Evolutionary conservation across 345 rosid genomes (phyloP), one percentile per base, ranked within the genome.

Genomic region (Draba incana): DNA sequence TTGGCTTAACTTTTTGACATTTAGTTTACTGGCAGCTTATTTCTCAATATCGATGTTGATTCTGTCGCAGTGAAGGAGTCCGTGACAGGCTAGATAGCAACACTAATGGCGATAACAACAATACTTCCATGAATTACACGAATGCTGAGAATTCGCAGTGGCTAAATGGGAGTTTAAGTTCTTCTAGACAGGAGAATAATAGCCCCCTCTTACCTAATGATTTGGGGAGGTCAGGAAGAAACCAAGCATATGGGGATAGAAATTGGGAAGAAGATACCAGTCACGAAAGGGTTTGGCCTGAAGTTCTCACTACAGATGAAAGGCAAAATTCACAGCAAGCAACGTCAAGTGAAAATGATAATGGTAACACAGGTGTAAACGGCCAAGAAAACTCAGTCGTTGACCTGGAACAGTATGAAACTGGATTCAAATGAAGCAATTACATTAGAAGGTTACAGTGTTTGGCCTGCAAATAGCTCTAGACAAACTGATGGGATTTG

Each of bases 21-120:
- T 52, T 52, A 25, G 52, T 35, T 67, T 12, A 8, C 24, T 60
- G 8, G 13, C 54, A 51, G 5, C 52, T 58, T 58, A 14, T 43
- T 53, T 1, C 23, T 3, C 65, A 60, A 50, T 14, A 16, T 53
- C 5, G 8, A 43, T 37, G 24, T 53, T 74, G 69, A 12, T 69
- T 62, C 8, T 68, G 47, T 62, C 42, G 12, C 78, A 95, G 99
- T 86, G 96, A 92, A 70, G 99, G 98, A 49, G 86, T 95, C 68
- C 98, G 86, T 59, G 79, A 85, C 68, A 82, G 86, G 79, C 78
- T 86, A 62, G 99, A 86, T 77, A 91, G 86, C 70, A 73, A 68
- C 62, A 56, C 72, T 27, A 68, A 82, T 75, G 69, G 64, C 72
- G 63, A 71, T 77, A 81, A 59, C 66, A 59, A 30, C 66, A 71